Evolutionary conservation across 2,329 filamentous ascomycete genomes (phyloP), one percentile per base, ranked within the genome.

Genomic region (Gnomoniopsis sp.): DNA sequence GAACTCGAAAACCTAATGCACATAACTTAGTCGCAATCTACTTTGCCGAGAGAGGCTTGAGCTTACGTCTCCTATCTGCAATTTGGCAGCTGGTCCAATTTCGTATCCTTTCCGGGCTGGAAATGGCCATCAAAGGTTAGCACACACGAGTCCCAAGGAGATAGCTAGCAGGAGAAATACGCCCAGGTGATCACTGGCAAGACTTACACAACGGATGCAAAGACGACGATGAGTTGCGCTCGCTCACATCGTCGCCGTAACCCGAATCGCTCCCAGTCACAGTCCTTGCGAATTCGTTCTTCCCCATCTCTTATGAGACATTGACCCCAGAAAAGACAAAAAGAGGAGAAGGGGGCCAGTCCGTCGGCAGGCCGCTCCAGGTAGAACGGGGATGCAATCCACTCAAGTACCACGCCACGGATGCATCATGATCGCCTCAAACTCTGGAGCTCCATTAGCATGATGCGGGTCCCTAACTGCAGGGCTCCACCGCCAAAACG

Each of bases 11-110:
- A 72, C 71, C 71, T 72, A 49, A 19, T 53, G 38, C 15, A 12
- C 26, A 23, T n/a, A 19, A 33, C 21, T 58, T 48, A 36, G 51
- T 60, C 61, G 51, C 64, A 55, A 47, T 54, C n/a, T 26, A 34
- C n/a, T 55, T 43, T 23, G 23, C 17, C 49, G 2, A 30, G 11
- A 19, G 41, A 44, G 14, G 30, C 47, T 14, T 14, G 52, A 30
- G 67, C 71, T 70, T 58, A 73, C 71, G 62, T 73, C 71, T 63
- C 71, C 71, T 52, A 73, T 65, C 57, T 73, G 68, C 51, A 73
- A 62, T 57, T 67, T 69, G 8, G 69, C 68, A 34, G 70, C 70
- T 46, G 70, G 64, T 21, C 70, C 70, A 44, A 73, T 69, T 30
- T 72, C 69, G 61, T 72, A 73, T 59, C 71, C 71, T 53, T 72